Base-by-base conservation (phyloP, 768 basidiomycete genomes). In the Albatrellus ellisii region DNA sequence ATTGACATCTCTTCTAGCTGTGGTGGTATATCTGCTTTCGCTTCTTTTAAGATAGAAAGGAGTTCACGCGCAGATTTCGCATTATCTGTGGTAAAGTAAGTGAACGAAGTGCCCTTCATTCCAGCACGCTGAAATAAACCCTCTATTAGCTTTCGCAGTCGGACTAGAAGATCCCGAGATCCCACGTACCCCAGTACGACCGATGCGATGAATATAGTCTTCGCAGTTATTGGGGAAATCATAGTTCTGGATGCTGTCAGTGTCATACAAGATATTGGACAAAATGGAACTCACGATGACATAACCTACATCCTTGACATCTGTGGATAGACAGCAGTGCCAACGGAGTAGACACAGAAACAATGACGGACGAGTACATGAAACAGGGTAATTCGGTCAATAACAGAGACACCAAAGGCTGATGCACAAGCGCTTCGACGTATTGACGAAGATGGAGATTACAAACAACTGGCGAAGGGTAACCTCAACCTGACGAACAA, bases 281-380 rank as follows among this genome's bases (percentile, higher is more conserved):
- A 46, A 45, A 49, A 41, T 39, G 17, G 9, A 11, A 74, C 87
- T 59, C 54, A 90, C 88, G 53, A 98, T 89, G 50, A 97, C 91
- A 64, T 91, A 97, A 53, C 86, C 83, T 53, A 98, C 91, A 67
- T 98, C 92, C 82, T 98, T 97, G 65, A 98, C 92, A 70, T 95
- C 94, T 95, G 65, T 53, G 50, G 46, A 48, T 36, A 44, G 50
- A 47, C 36, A 44, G 44, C 53, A 45, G 51, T 45, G 56, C 37
- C 37, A 49, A 39, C 33, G n/a, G 47, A 55, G 36, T 52, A 51
- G 41, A 42, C 46, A 52, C 37, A 47, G 49, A 46, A 38, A 47
- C 49, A 49, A 52, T 48, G 50, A 47, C 47, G 42, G 47, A 46
- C n/a, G n/a, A 52, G 55, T 56, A 58, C 51, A 52, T 54, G 56